A percentile compares a stretch with the other conserved stretches of the same genome.
Evolutionary conservation across 345 rosid species (phyloP).

Genomic region (Ceriops decandra): DNA sequence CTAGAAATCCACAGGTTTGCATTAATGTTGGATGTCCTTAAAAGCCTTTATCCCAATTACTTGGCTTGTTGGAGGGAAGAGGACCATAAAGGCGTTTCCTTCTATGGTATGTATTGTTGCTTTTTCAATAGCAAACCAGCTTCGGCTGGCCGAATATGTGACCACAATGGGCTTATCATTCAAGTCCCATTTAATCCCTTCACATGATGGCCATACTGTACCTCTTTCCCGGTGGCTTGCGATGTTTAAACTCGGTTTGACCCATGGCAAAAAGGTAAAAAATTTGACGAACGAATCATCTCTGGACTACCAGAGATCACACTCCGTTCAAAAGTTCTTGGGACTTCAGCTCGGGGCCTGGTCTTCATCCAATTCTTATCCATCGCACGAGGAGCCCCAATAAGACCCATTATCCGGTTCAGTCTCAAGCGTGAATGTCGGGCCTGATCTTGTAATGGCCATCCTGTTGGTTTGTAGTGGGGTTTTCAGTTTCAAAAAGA

Average conservation of each 20-base stretch:
- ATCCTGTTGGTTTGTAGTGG: background rate
- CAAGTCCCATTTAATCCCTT: background rate
- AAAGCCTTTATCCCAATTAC: constrained; percentile 2
- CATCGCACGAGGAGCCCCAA: too few relatives aligned
- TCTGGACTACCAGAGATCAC: too few relatives aligned
- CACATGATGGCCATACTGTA: constrained; percentile 17
- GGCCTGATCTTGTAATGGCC: too few relatives aligned
- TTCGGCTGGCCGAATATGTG: constrained; percentile 18
- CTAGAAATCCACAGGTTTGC: background rate
- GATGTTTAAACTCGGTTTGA: background rate
- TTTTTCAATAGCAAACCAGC: constrained; percentile 24
- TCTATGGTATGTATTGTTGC: constrained; percentile 6
- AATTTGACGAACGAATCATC: background rate
- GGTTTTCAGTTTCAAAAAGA: background rate
- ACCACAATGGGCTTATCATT: constrained; percentile 5
- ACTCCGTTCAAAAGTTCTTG: too few relatives aligned
- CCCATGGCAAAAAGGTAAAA: background rate
- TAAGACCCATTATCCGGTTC: too few relatives aligned
- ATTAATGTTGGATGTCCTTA: constrained; percentile 5
- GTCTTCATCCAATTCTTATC: too few relatives aligned
- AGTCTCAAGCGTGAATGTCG: too few relatives aligned
- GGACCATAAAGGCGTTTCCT: constrained; percentile 24
- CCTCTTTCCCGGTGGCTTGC: constrained; percentile 11
- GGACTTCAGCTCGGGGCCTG: too few relatives aligned
- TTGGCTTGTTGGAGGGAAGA: constrained; percentile 19